Evolutionary conservation across 1,284 basidiomycete species (phyloP).

Genomic region (Trichosporon sp.): DNA sequence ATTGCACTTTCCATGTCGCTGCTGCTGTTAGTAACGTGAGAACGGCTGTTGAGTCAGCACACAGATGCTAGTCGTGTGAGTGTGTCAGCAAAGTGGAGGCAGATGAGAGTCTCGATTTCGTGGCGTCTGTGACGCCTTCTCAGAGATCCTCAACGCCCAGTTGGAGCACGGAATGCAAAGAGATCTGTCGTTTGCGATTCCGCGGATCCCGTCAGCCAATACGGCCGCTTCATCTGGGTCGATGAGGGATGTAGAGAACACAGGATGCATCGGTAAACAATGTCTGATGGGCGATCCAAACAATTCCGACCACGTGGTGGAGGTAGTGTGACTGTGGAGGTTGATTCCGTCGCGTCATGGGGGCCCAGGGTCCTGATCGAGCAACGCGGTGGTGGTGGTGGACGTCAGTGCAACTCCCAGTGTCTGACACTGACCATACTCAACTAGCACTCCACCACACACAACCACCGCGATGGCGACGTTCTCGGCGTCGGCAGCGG

Average conservation of each 20-base stretch:
- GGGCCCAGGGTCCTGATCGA: background rate
- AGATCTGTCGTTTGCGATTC: background rate
- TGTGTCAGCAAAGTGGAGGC: slow-evolving; percentile 13
- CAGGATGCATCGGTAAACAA: background rate
- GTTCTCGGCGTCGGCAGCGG: slow-evolving; percentile 44
- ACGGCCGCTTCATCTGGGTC: background rate
- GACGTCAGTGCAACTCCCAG: background rate
- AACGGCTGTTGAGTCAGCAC: slow-evolving; percentile 8
- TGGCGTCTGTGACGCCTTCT: background rate
- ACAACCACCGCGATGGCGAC: slow-evolving; percentile 38
- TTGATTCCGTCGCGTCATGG: slow-evolving; percentile 16
- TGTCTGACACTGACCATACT: background rate
- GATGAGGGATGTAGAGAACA: background rate
- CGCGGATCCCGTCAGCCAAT: background rate
- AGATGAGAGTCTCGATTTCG: background rate
- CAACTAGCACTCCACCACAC: slow-evolving; percentile 32
- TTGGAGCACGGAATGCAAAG: slow-evolving; percentile 10
- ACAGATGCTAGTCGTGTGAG: background rate
- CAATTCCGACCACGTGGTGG: background rate
- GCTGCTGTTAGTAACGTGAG: slow-evolving; percentile 1
- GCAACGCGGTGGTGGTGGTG: background rate
- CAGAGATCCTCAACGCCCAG: background rate
- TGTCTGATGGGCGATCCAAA: background rate
- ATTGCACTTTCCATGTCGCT: background rate
- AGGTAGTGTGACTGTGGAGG: background rate